Conservation (phyloP, 352 stramenopile genomes). For the Lagenidium giganteum region DNA sequence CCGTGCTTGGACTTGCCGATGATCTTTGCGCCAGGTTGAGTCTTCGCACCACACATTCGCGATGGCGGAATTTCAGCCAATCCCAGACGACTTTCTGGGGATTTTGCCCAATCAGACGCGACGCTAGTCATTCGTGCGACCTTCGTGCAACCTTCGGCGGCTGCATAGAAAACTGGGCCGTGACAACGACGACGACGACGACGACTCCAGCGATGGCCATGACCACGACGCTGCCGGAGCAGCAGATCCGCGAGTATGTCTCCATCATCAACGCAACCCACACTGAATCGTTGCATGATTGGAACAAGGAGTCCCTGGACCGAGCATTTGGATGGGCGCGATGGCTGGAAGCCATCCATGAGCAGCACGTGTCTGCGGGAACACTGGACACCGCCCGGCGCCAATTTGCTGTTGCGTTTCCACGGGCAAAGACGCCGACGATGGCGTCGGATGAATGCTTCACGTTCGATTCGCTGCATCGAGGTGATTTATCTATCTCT, state of each 20-base stretch:
- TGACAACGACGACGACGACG: background rate
- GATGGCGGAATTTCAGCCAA: slow-evolving; percentile 12
- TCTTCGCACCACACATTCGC: slow-evolving; percentile 20
- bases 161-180: slow-evolving; percentile 9
- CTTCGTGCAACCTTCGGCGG: slow-evolving; percentile 21
- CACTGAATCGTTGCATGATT: slow-evolving; percentile 14
- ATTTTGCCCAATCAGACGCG: slow-evolving; percentile 21
- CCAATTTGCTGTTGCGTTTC: no score
- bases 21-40: slow-evolving; percentile 9
- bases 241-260: slow-evolving; percentile 14
- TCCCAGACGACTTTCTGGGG: slow-evolving; percentile 11
- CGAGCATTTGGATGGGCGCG: slow-evolving; percentile 13
- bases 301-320: slow-evolving; percentile 14
- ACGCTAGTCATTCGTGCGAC: slow-evolving; percentile 7
- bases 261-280: slow-evolving; percentile 19
- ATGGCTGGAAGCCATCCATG: slow-evolving; percentile 8
- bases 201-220: background rate
- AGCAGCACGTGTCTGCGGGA: background rate
- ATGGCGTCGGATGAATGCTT: no score
- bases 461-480: no score
- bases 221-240: background rate
- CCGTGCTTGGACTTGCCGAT: background rate
- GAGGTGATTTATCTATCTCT: no score
- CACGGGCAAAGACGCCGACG: no score
- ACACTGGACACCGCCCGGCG: background rate